phyloP scores from a whole-genome alignment of 495 filamentous ascomycete species.

The Cladorrhinum samala region DNA sequence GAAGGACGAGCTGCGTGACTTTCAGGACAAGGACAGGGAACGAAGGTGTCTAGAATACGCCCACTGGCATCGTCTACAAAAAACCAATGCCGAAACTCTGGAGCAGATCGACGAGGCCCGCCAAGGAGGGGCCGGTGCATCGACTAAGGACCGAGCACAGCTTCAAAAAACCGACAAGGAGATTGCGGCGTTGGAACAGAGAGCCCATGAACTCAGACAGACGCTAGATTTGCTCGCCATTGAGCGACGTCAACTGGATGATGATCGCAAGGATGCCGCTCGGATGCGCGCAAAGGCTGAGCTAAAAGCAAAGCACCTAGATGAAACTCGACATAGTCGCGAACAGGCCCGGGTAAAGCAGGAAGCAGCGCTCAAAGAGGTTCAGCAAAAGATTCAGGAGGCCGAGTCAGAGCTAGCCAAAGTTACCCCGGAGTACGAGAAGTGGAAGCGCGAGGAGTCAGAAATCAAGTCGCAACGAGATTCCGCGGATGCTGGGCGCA shows the following conservation, averaged over 20 bases:
- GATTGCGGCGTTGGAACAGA: conserved; percentile 66
- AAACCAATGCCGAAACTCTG: conserved; percentile 65
- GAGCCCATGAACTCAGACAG: conserved; percentile 72
- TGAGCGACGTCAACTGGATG: conserved; percentile 83
- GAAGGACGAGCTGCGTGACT: conserved; percentile 88
- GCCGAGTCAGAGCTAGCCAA: conserved; percentile 70
- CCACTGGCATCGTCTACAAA: conserved; percentile 84
- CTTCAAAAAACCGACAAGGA: conserved; percentile 78
- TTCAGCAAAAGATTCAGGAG: conserved; percentile 65
- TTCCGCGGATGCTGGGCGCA: conserved; percentile 65
- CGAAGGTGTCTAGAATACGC: conserved; percentile 89
- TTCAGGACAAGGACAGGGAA: conserved; percentile 92
- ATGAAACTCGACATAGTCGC: conserved; percentile 72
- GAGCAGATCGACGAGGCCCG: conserved; percentile 78
- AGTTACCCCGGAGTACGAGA: conserved; percentile 66
- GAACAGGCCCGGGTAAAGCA: conserved; percentile 63
- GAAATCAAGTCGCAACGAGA: conserved; percentile 62
- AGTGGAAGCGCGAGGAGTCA: conserved; percentile 66
- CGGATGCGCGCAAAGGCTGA: conserved; percentile 76
- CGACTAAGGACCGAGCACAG: conserved; percentile 69
- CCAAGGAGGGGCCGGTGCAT: conserved; percentile 72
- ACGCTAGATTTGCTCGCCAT: conserved; percentile 79
- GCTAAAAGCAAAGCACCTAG: conserved; percentile 71
- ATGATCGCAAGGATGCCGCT: conserved; percentile 76
- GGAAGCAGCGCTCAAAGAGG: conserved; percentile 64